Evolutionary conservation across 2,329 filamentous ascomycete genomes (phyloP).

Genomic region (Mycogone perniciosa): DNA sequence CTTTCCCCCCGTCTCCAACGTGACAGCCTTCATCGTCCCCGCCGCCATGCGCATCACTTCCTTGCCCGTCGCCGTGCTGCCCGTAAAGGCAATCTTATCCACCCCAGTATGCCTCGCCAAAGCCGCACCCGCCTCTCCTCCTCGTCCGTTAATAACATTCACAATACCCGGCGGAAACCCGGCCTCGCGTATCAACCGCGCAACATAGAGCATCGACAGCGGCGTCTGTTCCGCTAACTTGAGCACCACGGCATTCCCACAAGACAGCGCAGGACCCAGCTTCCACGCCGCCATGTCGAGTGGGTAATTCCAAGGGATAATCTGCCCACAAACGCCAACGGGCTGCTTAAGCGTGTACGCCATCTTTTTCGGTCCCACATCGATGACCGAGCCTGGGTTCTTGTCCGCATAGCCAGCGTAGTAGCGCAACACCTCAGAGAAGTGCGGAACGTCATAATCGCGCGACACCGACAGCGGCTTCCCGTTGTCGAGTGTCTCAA

Average conservation of each 20-base stretch:
- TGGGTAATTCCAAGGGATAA: slow-evolving; percentile 80
- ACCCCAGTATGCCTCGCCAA: slow-evolving; percentile 57
- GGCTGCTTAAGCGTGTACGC: slow-evolving; percentile 73
- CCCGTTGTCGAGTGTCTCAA: slow-evolving; percentile 75
- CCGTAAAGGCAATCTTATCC: slow-evolving; percentile 69
- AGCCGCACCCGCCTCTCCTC: slow-evolving; percentile 56
- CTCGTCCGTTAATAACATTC: slow-evolving; percentile 64
- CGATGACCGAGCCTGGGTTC: slow-evolving; percentile 70
- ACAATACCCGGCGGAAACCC: slow-evolving; percentile 69
- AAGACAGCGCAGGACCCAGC: slow-evolving; percentile 52
- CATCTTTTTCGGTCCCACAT: slow-evolving; percentile 62
- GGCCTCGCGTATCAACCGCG: slow-evolving; percentile 57
- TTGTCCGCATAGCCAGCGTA: slow-evolving; percentile 79
- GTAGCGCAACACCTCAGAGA: slow-evolving; percentile 54
- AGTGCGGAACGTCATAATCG: slow-evolving; percentile 53
- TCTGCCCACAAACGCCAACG: slow-evolving; percentile 68
- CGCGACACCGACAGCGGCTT: slow-evolving; percentile 64
- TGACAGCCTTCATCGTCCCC: slow-evolving; percentile 52
- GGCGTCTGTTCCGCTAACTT: slow-evolving; percentile 58
- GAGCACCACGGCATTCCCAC: slow-evolving; percentile 52
- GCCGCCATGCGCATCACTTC: slow-evolving; percentile 65
- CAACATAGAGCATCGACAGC: slow-evolving; percentile 55
- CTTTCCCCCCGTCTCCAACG: slow-evolving; percentile 56
- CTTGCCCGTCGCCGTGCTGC: slow-evolving; percentile 59
- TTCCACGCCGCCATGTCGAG: slow-evolving; percentile 58